Evolutionary conservation across 2,329 filamentous ascomycete genomes (phyloP).

Genomic region (Cordyceps farinosa): DNA sequence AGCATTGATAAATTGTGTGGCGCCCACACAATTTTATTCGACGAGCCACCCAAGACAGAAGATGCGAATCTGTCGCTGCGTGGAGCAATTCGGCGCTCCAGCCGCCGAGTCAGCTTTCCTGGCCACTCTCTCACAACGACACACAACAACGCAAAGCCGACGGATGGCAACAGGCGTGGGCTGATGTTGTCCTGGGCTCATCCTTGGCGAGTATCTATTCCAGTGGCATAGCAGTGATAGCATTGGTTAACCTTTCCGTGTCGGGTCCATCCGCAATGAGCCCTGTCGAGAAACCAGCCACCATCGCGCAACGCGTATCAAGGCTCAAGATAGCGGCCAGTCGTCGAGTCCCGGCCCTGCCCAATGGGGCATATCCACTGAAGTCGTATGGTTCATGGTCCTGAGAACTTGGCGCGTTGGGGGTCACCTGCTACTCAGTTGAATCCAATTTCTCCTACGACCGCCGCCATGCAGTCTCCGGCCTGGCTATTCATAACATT

Average conservation of each 20-base stretch:
- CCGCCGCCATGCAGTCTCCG: not conserved
- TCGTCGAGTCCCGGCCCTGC: not conserved
- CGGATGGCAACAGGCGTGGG: not conserved
- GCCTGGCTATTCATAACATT: not conserved
- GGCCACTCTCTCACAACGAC: not conserved
- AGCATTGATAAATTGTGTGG: not conserved
- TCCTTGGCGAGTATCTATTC: not conserved
- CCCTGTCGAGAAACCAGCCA: not conserved
- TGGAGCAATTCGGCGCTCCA: not conserved
- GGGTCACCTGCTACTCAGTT: not conserved
- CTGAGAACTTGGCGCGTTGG: not conserved
- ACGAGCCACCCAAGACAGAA: no score
- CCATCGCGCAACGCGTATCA: slow-evolving; percentile 1
- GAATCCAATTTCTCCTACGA: not conserved
- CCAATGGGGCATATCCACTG: not conserved
- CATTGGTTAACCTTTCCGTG: not conserved
- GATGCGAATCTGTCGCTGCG: not conserved
- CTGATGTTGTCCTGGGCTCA: not conserved
- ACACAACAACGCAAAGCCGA: not conserved
- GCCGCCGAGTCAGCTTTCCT: not conserved
- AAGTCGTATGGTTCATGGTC: not conserved
- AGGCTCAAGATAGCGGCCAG: slow-evolving; percentile 6
- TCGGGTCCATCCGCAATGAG: not conserved
- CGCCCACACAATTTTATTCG: not conserved
- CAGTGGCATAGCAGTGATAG: not conserved